phyloP scores from a whole-genome alignment of 2,329 filamentous ascomycete species.

The Chaetomium globosum region DNA sequence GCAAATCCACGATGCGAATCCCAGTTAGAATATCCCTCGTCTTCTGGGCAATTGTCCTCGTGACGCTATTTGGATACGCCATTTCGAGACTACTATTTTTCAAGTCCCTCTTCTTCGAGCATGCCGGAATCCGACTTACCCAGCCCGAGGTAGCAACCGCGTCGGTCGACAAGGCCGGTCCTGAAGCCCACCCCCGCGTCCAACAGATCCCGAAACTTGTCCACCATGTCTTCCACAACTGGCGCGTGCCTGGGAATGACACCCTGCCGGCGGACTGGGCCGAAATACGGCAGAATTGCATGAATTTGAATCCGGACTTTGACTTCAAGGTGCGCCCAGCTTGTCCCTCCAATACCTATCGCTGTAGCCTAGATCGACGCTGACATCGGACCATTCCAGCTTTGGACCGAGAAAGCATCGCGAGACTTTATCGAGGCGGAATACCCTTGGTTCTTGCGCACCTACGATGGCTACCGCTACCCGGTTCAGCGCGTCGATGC shows the following conservation, averaged over 20 bases:
- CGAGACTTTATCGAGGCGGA: constrained; percentile 71
- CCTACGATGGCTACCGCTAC: constrained; percentile 73
- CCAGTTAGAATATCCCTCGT: constrained; percentile 28
- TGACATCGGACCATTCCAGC: constrained; percentile 46
- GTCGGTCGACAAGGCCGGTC: constrained; percentile 8
- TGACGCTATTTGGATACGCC: constrained; percentile 20
- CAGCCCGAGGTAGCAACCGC: constrained; percentile 30
- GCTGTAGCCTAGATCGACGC: background rate
- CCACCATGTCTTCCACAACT: constrained; percentile 40
- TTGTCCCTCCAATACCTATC: too few relatives aligned
- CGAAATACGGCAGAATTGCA: constrained; percentile 66
- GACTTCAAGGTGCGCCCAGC: constrained; percentile 65
- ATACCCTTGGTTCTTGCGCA: constrained; percentile 77
- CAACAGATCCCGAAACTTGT: constrained; percentile 38
- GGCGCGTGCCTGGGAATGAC: constrained; percentile 53
- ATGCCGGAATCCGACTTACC: constrained; percentile 35
- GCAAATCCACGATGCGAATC: constrained; percentile 26
- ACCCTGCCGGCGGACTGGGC: constrained; percentile 69
- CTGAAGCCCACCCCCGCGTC: constrained; percentile 8
- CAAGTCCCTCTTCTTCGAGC: constrained; percentile 34
- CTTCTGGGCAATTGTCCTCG: constrained; percentile 26
- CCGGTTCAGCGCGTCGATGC: constrained; percentile 77
- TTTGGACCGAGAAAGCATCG: constrained; percentile 74
- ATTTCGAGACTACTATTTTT: constrained; percentile 33
- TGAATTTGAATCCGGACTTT: constrained; percentile 68